Base-by-base conservation (phyloP, 2,329 filamentous ascomycete genomes). In the Dactylellina cionopaga region DNA sequence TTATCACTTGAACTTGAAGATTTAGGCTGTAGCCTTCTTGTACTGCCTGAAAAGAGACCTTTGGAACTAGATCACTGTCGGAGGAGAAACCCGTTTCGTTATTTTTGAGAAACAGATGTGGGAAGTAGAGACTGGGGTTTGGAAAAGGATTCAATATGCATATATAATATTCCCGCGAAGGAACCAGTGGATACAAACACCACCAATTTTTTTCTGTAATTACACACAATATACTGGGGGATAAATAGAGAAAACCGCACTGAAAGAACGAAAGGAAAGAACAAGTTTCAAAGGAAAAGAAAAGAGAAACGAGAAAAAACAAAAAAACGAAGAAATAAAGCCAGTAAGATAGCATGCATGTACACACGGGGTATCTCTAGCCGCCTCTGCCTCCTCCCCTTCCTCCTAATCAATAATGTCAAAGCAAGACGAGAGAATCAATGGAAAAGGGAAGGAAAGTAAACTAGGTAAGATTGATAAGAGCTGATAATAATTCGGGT, bases 151-250 rank as follows among this genome's bases (percentile, higher is more conserved):
- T 33, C 41, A 39, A 63, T 56, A 47, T 65, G 60, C 60, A 65
- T 56, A 54, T 54, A 49, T 55, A 41, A 41, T 55, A 60, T 66
- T 58, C 62, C 62, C 62, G 41, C 51, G 62, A 39, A 46, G 62
- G 62, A 66, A 58, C 52, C 55, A 37, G 41, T 31, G 46, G 54
- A 52, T 51, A 9, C 19, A 49, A 54, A 35, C 75, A 69, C 35
- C 39, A 52, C 52, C 62, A 39, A 49, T 29, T 39, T 58, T 64
- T 71, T 62, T 62, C 35, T 68, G 58, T 41, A 63, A 58, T 60
- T 74, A 72, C 43, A 76, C 74, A 76, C 70, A 75, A 69, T 73
- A 70, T 51, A 75, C 74, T 62, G n/a, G n/a, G n/a, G n/a, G n/a
- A 58, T 72, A 71, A 74, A 54, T 76, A 54, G 72, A 17, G 55